A percentile compares a stretch with the other conserved stretches of the same genome.
Evolutionary conservation across 176 grass and related monocot species (phyloP).

Genomic region (Zoysia japonica): DNA sequence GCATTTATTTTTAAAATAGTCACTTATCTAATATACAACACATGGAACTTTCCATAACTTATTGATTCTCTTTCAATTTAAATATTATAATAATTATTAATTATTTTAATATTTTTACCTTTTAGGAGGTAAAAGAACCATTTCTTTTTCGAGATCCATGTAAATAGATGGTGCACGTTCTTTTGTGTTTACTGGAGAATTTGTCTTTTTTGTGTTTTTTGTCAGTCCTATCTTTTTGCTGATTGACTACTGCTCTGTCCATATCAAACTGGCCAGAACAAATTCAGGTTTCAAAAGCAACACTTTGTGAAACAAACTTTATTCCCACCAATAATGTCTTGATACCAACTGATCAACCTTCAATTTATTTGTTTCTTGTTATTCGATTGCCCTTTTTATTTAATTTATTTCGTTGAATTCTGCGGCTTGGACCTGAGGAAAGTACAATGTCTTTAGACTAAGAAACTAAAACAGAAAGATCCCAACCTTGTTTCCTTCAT

Average conservation of each 20-base stretch:
- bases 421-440: background rate
- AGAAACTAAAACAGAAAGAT: background rate
- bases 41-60: too few relatives aligned
- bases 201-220: slow-evolving; percentile 16
- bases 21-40: too few relatives aligned
- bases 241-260: slow-evolving; percentile 6
- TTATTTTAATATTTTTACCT: too few relatives aligned
- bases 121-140: too few relatives aligned
- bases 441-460: background rate
- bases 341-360: background rate
- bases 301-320: slow-evolving; percentile 2
- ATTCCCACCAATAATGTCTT: slow-evolving; percentile 10
- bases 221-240: slow-evolving; percentile 18
- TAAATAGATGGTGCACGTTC: too few relatives aligned
- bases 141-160: too few relatives aligned
- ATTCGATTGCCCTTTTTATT: background rate
- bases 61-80: too few relatives aligned
- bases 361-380: background rate
- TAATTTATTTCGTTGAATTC: background rate
- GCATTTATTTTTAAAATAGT: too few relatives aligned
- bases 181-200: background rate
- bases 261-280: slow-evolving; percentile 12
- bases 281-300: slow-evolving; percentile 30
- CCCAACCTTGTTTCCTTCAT: background rate
- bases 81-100: too few relatives aligned